Base-by-base conservation (phyloP, 495 filamentous ascomycete genomes). In the Xylaria curta region DNA sequence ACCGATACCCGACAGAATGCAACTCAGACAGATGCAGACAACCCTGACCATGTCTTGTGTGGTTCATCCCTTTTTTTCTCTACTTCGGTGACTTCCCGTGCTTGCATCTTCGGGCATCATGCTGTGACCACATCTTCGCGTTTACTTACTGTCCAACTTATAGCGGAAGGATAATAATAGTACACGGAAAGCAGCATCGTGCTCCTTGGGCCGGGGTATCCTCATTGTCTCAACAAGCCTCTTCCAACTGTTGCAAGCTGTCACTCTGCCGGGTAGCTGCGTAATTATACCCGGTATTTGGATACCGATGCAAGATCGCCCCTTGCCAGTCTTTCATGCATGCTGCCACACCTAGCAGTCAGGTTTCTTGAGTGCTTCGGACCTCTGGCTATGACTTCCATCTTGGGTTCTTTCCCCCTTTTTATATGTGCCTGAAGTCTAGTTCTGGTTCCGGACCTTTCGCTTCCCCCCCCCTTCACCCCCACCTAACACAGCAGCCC, bases 231-330 rank as follows among this genome's bases (percentile, higher is more conserved):
- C 15, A 12, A 59, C 56, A 2, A 5, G 2, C 17, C 42, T 28
- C 40, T 21, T 47, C 66, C 12, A 15, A 46, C 13, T 6, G 26
- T 61, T 7, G 46, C 56, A 62, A 58, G 17, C 49, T 31, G 56
- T 47, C 33, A 13, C 46, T 42, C 26, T 28, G 31, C 21, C 21
- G 53, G 36, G 36, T 49, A 64, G 47, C 44, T 24, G 12, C 33
- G 47, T 12, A n/a, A 70, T 26, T 12, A 66, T 59, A 66, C 69
- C 61, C 69, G 69, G 69, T 71, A 71, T 40, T 58, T 62, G 69
- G 69, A 71, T 60, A 42, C 40, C n/a, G 12, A 38, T 66, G 49
- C 40, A 44, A 71, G 51, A 51, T 31, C 21, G 46, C 46, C 46
- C 59, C 61, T 53, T 53, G 46, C 59, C 31, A 42, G 59, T 31